Conservation (phyloP, 352 stramenopile genomes). For the Globisporangium okanoganense region DNA sequence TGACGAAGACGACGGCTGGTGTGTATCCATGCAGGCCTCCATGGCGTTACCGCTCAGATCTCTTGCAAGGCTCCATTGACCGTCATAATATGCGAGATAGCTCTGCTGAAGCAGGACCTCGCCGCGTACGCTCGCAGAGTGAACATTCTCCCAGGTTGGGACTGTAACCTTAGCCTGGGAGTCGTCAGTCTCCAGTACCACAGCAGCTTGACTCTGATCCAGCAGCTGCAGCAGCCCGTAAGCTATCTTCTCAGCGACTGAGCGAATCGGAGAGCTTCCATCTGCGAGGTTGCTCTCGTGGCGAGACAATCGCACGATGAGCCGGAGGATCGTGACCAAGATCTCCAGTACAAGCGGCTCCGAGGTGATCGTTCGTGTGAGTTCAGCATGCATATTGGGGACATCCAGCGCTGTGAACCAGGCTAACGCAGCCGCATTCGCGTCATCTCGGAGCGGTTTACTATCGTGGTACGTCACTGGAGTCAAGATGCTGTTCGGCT, state of each 20-base stretch:
- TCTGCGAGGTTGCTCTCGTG: conserved; percentile 29
- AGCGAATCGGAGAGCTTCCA: conserved; percentile 16
- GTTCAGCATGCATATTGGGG: conserved; percentile 14
- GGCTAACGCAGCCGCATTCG: conserved; percentile 25
- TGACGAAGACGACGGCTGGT: neutral
- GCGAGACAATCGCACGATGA: conserved; percentile 22
- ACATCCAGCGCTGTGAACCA: conserved; percentile 31
- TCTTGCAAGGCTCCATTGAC: conserved; percentile 30
- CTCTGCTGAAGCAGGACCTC: conserved; percentile 39
- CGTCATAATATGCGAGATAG: conserved; percentile 27
- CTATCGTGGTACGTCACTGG: conserved; percentile 31
- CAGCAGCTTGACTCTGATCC: neutral
- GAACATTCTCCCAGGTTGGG: neutral
- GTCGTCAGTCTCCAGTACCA: neutral
- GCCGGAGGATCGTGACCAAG: conserved; percentile 25
- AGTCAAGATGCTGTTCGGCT: conserved; percentile 5
- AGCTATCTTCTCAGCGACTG: conserved; percentile 30
- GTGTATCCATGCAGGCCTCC: conserved; percentile 3
- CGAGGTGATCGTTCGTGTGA: neutral
- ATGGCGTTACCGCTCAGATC: conserved; percentile 24
- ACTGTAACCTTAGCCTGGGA: neutral
- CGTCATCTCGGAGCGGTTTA: conserved; percentile 34
- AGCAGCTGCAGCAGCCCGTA: conserved; percentile 20
- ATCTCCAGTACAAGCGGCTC: conserved; percentile 25
- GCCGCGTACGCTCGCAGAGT: conserved; percentile 14